Percentiles rank a stretch among this genome's conserved stretches.
Evolutionary conservation across 768 basidiomycete species (phyloP).

Genomic region (Podaxis sp.): DNA sequence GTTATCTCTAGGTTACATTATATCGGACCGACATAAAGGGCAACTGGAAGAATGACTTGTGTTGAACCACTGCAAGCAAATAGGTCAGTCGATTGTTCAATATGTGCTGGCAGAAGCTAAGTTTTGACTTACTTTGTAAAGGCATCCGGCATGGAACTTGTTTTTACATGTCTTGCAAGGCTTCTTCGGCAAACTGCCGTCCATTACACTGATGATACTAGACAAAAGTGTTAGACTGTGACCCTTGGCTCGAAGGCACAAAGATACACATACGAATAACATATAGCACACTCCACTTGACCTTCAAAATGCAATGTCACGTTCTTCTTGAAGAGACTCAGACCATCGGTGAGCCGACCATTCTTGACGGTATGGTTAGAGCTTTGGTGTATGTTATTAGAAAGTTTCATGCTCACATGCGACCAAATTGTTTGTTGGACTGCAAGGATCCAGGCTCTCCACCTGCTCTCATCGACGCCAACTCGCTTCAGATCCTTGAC

Average conservation of each 20-base stretch:
- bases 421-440: constrained; percentile 90
- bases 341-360: constrained; percentile 84
- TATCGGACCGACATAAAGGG: constrained; percentile 86
- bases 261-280: constrained; percentile 69
- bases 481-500: constrained; percentile 82
- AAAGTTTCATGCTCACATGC: constrained; percentile 55
- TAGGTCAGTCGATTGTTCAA: neutral
- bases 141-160: constrained; percentile 86
- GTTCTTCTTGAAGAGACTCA: constrained; percentile 92
- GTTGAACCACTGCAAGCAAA: constrained; percentile 72
- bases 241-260: neutral
- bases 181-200: constrained; percentile 83
- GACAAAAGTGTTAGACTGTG: neutral
- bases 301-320: constrained; percentile 93
- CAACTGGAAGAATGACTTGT: constrained; percentile 88
- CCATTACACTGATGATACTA: constrained; percentile 89
- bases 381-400: neutral
- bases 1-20: constrained; percentile 41
- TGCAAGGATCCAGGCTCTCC: constrained; percentile 92
- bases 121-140: constrained; percentile 66
- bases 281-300: constrained; percentile 94
- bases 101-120: neutral
- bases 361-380: constrained; percentile 49
- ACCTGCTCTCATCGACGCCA: constrained; percentile 85
- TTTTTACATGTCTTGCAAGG: constrained; percentile 95